Evolutionary conservation across 2,329 filamentous ascomycete genomes (phyloP), one percentile per base, ranked within the genome.

Genomic region (Penicillium palitans): DNA sequence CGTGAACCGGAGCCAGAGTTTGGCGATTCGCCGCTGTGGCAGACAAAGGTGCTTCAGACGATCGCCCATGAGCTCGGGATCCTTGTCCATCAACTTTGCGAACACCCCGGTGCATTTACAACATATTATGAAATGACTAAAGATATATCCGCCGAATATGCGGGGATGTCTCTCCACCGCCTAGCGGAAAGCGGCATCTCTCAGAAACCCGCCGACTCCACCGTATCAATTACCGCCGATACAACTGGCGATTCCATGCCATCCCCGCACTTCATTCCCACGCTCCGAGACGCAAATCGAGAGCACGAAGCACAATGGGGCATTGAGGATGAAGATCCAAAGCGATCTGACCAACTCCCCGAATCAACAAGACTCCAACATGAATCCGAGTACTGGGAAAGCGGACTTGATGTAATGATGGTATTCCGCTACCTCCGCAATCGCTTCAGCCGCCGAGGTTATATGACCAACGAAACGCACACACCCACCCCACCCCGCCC

Each of bases 351-450:
- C 17, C 57, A 75, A 41, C 45, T 77, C 17, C 72, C 76, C 9
- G 73, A 79, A 50, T 70, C 74, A 7, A 61, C 72, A 24, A 75
- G 75, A 9, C 61, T 80, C 35, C 78, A 90, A 67, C 73, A 76
- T 47, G 84, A 87, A 58, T 79, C 79, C 24, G 90, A 95, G 37
- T 95, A 96, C 70, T 99, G 95, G 95, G 93, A 98, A 76, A 87
- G 89, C 60, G 90, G 96, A 54, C 83, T 98, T 6, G 93, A 98
- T 69, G 85, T 97, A 64, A 90, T 90, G 71, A 89, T 96, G 73
- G 90, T 98, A 35, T 98, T 98, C 79, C 87, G 88, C 49, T 98
- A 95, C 71, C 82, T 96, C 31, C 85, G 88, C 58, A 89, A 86
- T 19, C 87, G 90, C 59, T 93, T 96, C 73, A 70, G 70, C 81